phyloP scores from a whole-genome alignment of 768 basidiomycete species.

The Pilatotrama ljubarskyi region DNA sequence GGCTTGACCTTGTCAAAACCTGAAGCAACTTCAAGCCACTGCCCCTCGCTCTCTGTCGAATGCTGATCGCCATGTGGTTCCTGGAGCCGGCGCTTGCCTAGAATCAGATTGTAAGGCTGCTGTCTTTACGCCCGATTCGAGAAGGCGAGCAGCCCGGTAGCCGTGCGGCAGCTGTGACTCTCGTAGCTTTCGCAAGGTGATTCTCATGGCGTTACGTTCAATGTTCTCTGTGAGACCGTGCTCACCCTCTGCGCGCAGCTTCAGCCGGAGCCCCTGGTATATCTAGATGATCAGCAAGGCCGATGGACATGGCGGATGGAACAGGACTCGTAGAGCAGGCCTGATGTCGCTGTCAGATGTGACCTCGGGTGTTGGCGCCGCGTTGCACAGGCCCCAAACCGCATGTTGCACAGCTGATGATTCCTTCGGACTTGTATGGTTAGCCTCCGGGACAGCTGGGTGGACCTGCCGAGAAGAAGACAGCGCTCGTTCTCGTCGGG shows the following conservation, averaged over 20 bases:
- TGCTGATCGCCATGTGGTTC: slow-evolving; percentile 8
- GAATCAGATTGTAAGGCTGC: neutral
- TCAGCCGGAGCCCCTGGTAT: neutral
- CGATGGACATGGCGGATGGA: neutral
- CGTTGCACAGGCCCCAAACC: neutral
- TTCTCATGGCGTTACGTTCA: no score
- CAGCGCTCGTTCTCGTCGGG: slow-evolving; percentile 5
- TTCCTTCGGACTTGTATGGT: slow-evolving; percentile 1
- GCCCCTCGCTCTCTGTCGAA: neutral
- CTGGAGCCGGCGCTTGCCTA: slow-evolving; percentile 4
- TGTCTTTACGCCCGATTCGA: neutral
- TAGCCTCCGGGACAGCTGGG: neutral
- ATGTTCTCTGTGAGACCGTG: neutral
- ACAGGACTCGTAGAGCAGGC: neutral
- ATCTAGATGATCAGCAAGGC: neutral
- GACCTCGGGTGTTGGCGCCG: neutral
- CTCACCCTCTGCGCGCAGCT: no score
- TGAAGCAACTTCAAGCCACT: slow-evolving; percentile 1
- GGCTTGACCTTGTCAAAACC: slow-evolving; percentile 7
- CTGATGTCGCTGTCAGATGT: slow-evolving; percentile 6
- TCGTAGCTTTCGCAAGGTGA: no score
- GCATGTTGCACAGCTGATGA: neutral
- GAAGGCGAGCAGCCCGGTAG: neutral
- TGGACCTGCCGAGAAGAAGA: slow-evolving; percentile 8
- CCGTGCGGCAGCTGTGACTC: no score